Base-by-base conservation (phyloP, 305 asterid species). In the Fraxinus greggii region DNA sequence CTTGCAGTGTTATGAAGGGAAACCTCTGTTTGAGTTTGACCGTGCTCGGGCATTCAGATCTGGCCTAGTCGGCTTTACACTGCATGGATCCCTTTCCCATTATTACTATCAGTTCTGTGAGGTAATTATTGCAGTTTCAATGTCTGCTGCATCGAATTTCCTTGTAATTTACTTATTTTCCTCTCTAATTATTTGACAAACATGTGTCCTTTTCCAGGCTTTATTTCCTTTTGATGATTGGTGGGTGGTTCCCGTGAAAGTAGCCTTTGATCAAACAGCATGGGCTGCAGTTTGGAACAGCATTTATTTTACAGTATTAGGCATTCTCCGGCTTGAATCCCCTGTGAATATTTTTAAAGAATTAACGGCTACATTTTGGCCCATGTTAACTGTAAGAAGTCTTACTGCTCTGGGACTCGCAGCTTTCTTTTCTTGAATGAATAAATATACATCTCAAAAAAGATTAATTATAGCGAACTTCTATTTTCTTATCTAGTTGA, bases 221-320 rank as follows among this genome's bases (percentile, higher is more conserved):
- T 90, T 96, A 72, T 91, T 96, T 84, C 99, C 99, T 75, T 94
- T 84, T 76, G 78, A 94, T 3, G 98, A 90, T 83, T 96, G 99
- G 98, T 96, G 99, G 98, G 98, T 96, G 82, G 97, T 94, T 87
- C 98, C 98, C 12, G 93, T 81, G 8, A 96, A 96, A 88, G 98
- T 96, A 38, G 88, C 87, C 10, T 92, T 94, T 56, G 99, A 96
- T 86, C 99, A 93, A 87, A 93, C 99, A 42, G 86, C 85, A 21
- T 94, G 99, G 99, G 80, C 99, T 35, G 98, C 93, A 10, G 45
- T 91, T 78, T 95, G 99, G 99, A 95, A 95, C 88, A 94, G 95
- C 93, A 93, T 95, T 78, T 95, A 95, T 83, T 95, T 29, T 56
- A 85, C 87, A 9, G 92, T 92, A 81, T 85, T 95, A 84, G 99